Base-by-base conservation (phyloP, 2,329 filamentous ascomycete species). In the Furcasterigmium furcatum region DNA sequence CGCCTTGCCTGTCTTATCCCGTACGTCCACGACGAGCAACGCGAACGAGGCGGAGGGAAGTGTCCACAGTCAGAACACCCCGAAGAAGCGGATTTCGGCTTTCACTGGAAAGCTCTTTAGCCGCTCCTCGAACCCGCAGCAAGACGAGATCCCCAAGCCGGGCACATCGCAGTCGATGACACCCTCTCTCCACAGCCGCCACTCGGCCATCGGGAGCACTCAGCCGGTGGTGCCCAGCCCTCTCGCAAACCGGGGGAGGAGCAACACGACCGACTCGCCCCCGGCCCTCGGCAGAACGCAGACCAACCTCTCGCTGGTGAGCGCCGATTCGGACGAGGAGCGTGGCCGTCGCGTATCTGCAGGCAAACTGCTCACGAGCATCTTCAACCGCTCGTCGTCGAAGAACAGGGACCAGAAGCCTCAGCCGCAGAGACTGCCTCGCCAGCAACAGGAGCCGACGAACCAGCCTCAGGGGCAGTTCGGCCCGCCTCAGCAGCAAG, bases 61-160 rank as follows among this genome's bases (percentile, higher is more conserved):
- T 10, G 9, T 36, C 18, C 35, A 43, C 16, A 44, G 41, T 2
- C 39, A 41, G 16, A 40, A 46, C 43, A 22, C 39, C 12, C 58
- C 58, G 1, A 77, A 73, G 59, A 76, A 73, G 50, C 63, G 74
- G 10, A 72, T 78, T 47, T 76, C 74, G 1, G 67, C 61, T 16
- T 45, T 66, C 21, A 58, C 59, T 20, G 55, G 55, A 36, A 61
- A 52, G 16, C 24, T 65, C 34, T 59, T 67, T 41, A 53, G 53
- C 10, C 56, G 61, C 6, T 52, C 52, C 10, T 46, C 40, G 9
- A 46, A 43, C n/a, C 14, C 14, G 14, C 52, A 54, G 24, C 51
- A 56, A 4, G 53, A 56, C n/a, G 38, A 48, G 24, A 47, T 55
- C 3, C 45, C 38, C 8, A 51, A 54, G 12, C 48, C 55, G 5